phyloP scores from a whole-genome alignment of 352 stramenopile species.

The Phytophthora colocasiae region DNA sequence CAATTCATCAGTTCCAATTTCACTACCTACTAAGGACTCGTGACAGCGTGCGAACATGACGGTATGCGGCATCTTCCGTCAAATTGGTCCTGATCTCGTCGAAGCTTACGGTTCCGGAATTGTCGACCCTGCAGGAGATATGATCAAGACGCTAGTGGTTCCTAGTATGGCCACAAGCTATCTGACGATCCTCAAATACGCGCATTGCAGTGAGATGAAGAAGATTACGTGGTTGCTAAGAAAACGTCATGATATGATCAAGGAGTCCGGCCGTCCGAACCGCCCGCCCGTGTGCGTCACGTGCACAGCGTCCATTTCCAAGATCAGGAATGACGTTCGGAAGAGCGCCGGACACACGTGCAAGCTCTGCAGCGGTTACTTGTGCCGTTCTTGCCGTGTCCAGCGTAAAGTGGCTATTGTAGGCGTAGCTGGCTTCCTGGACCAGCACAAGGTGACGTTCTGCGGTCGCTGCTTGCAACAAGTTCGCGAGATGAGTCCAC shows the following conservation, averaged over 20 bases:
- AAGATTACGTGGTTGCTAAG: constrained; percentile 38
- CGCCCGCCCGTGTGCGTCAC: constrained; percentile 28
- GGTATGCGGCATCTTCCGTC: constrained; percentile 56
- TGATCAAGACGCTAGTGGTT: constrained; percentile 37
- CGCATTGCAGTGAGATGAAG: constrained; percentile 41
- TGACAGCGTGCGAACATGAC: constrained; percentile 45
- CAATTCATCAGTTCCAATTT: too few relatives aligned
- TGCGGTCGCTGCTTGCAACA: constrained; percentile 31
- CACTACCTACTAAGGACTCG: too few relatives aligned
- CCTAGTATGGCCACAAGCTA: constrained; percentile 25
- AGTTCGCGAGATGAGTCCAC: constrained; percentile 20
- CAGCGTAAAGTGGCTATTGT: constrained; percentile 39
- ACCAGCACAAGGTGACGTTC: constrained; percentile 40
- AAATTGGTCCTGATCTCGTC: constrained; percentile 46
- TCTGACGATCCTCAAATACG: constrained; percentile 37
- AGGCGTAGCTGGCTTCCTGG: constrained; percentile 22
- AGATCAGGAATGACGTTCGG: not conserved
- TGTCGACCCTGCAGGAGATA: constrained; percentile 34
- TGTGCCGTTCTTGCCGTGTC: constrained; percentile 46
- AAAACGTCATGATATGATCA: constrained; percentile 22
- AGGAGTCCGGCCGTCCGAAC: constrained; percentile 12
- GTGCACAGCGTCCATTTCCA: constrained; percentile 16
- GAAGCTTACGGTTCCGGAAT: constrained; percentile 50
- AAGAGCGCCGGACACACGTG: constrained; percentile 19
- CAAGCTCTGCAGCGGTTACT: constrained; percentile 38